Conservation (phyloP, 306 rosid species). For the Dryas alaskensis region DNA sequence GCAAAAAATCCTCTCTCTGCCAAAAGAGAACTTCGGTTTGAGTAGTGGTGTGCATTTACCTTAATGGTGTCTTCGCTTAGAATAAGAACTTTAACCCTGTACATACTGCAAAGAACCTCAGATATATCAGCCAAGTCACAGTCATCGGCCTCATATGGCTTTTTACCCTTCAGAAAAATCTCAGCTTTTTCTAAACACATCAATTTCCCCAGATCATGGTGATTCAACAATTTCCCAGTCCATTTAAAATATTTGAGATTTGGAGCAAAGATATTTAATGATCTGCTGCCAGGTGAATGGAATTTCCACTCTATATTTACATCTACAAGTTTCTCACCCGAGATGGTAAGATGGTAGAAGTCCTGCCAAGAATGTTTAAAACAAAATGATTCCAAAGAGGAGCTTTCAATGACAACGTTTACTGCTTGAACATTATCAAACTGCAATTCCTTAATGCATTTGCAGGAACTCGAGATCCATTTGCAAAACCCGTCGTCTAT, state of each 20-base stretch:
- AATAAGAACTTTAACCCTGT: not conserved
- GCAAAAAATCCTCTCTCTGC: not conserved
- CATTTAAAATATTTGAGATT: not conserved
- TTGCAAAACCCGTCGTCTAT: not conserved
- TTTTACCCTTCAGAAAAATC: not conserved
- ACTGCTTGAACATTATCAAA: not conserved
- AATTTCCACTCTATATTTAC: not conserved
- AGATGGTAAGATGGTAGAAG: not conserved
- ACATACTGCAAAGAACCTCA: constrained; percentile 3
- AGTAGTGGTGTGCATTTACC: not conserved
- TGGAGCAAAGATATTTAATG: constrained; percentile 1
- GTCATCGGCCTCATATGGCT: not conserved
- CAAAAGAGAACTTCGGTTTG: not conserved
- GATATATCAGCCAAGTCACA: not conserved
- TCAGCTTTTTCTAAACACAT: not conserved
- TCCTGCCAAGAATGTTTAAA: not conserved
- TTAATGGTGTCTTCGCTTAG: not conserved
- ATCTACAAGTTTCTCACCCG: not conserved
- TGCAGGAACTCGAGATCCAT: constrained; percentile 11
- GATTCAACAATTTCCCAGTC: not conserved
- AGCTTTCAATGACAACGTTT: not conserved
- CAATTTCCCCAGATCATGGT: not conserved
- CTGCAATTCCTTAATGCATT: constrained; percentile 6
- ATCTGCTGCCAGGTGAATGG: not conserved
- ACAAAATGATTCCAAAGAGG: constrained; percentile 3